Percentiles rank a stretch among this genome's conserved stretches.
phyloP scores from a whole-genome alignment of 2,329 filamentous ascomycete species.

The Sporothrix pallida region DNA sequence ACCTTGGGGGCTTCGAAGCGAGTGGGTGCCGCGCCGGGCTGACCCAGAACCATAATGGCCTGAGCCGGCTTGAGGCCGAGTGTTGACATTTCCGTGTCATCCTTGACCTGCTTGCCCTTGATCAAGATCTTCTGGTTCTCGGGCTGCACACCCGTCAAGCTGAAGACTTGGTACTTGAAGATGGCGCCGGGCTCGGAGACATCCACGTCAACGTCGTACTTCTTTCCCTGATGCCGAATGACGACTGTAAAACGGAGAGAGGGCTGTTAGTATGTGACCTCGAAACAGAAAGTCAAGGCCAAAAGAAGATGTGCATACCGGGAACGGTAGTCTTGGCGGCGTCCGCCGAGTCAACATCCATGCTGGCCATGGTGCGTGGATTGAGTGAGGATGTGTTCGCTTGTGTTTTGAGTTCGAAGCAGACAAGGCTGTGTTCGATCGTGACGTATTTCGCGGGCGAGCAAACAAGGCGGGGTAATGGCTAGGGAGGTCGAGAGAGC shows the following conservation, averaged over 20 bases:
- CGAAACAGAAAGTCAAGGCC: no score
- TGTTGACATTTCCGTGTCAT: conserved; percentile 85
- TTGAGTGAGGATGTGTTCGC: not conserved
- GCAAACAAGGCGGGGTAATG: not conserved
- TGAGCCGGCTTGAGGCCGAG: conserved; percentile 86
- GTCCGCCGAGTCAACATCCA: conserved; percentile 32
- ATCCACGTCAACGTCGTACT: conserved; percentile 92
- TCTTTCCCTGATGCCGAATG: conserved; percentile 94
- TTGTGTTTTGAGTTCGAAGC: not conserved
- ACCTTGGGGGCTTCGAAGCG: conserved; percentile 76
- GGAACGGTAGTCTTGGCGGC: conserved; percentile 27
- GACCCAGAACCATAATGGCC: conserved; percentile 95
- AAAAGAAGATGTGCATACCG: conserved; percentile 21
- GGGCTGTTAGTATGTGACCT: not conserved
- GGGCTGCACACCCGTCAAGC: conserved; percentile 92
- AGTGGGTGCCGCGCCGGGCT: conserved; percentile 69
- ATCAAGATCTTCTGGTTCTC: conserved; percentile 95
- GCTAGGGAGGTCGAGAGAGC: not conserved
- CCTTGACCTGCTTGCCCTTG: conserved; percentile 92
- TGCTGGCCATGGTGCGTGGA: conserved; percentile 30
- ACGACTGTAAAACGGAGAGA: conserved; percentile 63
- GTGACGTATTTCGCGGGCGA: not conserved
- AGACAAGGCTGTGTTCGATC: not conserved
- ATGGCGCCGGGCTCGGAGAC: conserved; percentile 82
- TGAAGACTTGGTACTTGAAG: conserved; percentile 95